Base-by-base conservation (phyloP, 2,329 filamentous ascomycete genomes). In the Alternaria consortialis region DNA sequence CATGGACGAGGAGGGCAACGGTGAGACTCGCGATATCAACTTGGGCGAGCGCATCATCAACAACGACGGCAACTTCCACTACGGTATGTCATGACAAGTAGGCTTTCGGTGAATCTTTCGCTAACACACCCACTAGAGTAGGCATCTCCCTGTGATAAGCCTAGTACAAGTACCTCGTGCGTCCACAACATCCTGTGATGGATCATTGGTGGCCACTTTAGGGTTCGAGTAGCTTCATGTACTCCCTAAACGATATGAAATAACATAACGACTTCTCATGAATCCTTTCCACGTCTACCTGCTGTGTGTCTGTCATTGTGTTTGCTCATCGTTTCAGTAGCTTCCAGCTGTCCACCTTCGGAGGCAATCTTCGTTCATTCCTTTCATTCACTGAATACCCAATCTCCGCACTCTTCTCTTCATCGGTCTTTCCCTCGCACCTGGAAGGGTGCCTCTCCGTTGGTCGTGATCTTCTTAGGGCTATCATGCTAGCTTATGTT, bases 21-120 rank as follows among this genome's bases (percentile, higher is more conserved):
- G 58, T 1, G 59, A 77, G 2, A 59, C 74, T 7, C 75, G 80
- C 37, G 81, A 88, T 66, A 64, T 88, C 65, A 88, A 89, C 79
- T 81, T 89, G 6, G 73, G 81, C 3, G 85, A 87, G 81, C 79
- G 84, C 60, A 80, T 89, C 55, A 74, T 75, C 60, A 88, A 88
- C 76, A 67, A 83, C 20, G 72, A 85, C 66, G 86, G 87, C 60
- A 29, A 68, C 20, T 73, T 73, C 37, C 43, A 39, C 23, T 73
- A 62, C 59, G 63, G 68, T 71, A 60, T 39, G 61, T 59, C 27
- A 11, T 5, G 7, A 11, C 20, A 5, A 6, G 20, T 15, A 20
- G 11, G 31, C 9, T 5, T n/a, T 4, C 29, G 3, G 17, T 13
- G 9, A 44, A 4, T 2, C 17, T 2, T 3, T n/a, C 17, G 25